phyloP scores from a whole-genome alignment of 1,284 basidiomycete genomes.

The Boletus austroedulis region DNA sequence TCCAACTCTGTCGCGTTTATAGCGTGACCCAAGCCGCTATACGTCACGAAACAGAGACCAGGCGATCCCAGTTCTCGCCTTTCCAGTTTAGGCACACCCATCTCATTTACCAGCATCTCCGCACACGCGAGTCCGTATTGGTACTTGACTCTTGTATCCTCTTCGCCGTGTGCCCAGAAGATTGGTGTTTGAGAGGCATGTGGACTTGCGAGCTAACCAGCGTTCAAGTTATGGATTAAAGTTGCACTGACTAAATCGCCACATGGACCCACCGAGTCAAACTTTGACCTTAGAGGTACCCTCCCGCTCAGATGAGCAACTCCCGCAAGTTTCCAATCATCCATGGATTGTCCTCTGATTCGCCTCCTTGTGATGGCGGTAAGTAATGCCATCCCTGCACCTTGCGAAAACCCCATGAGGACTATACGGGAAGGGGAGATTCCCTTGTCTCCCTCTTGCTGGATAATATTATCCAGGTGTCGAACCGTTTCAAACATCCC shows the following conservation, averaged over 20 bases:
- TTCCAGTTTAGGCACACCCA: neutral
- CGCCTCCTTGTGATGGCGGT: conserved; percentile 1
- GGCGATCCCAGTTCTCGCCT: conserved; percentile 1
- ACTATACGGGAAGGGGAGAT: neutral
- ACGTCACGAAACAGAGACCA: conserved; percentile 5
- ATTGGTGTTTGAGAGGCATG: neutral
- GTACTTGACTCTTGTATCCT: conserved; percentile 1
- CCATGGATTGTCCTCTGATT: neutral
- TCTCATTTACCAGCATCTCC: neutral
- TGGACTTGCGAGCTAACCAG: conserved; percentile 1
- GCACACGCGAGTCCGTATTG: neutral
- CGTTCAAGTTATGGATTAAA: neutral
- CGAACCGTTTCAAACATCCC: neutral
- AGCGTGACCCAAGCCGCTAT: neutral
- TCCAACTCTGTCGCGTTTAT: neutral
- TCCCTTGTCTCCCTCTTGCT: conserved; percentile 5
- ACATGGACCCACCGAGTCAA: conserved; percentile 1
- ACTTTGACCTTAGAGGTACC: neutral
- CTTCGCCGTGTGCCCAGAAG: conserved; percentile 3
- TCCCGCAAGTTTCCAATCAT: conserved; percentile 7
- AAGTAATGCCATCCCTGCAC: conserved; percentile 7
- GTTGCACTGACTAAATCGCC: neutral
- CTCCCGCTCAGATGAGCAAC: conserved; percentile 8
- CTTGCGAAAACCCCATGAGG: conserved; percentile 7
- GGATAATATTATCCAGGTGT: neutral